These are phyloP conservation scores for Amaranthus cruentus DNA, from an alignment of 148 eudicot genomes.

Conservation along the genomic window DNA sequence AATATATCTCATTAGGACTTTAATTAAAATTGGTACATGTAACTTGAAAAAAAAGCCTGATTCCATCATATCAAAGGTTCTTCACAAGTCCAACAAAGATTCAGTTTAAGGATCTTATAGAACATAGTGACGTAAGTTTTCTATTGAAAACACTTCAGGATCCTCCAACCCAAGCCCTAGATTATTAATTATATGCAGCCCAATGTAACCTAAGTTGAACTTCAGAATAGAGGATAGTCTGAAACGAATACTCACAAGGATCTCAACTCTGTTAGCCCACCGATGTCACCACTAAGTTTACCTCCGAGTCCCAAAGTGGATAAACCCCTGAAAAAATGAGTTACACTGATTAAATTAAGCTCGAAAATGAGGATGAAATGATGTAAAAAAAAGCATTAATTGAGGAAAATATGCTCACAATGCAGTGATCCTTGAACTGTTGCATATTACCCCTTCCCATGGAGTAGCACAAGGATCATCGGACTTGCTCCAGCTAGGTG, in stretches of 20 bases:
- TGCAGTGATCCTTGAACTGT: conserved; percentile 57
- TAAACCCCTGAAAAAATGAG: conserved; percentile 49
- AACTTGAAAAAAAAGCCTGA: no score
- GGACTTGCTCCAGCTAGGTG: conserved; percentile 73
- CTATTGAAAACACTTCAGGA: no score
- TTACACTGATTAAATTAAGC: background rate
- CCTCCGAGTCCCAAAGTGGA: conserved; percentile 84
- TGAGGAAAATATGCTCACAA: conserved; percentile 43
- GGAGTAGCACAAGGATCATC: conserved; percentile 70
- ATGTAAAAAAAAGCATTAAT: background rate
- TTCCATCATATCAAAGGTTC: no score
- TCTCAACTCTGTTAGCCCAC: conserved; percentile 60
- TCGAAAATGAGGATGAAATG: background rate
- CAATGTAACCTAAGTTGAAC: no score
- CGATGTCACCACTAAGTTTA: conserved; percentile 70
- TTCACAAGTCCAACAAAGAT: no score
- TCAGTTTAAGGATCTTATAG: no score
- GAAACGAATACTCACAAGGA: conserved; percentile 54
- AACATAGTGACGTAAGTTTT: no score
- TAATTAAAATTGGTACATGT: no score
- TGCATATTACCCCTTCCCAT: conserved; percentile 91
- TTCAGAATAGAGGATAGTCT: no score
- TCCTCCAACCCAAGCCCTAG: no score
- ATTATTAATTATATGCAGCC: no score
- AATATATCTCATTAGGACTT: no score